Base-by-base conservation (phyloP, 202 grass and related monocot genomes). In the Miscanthus sacchariflorus region DNA sequence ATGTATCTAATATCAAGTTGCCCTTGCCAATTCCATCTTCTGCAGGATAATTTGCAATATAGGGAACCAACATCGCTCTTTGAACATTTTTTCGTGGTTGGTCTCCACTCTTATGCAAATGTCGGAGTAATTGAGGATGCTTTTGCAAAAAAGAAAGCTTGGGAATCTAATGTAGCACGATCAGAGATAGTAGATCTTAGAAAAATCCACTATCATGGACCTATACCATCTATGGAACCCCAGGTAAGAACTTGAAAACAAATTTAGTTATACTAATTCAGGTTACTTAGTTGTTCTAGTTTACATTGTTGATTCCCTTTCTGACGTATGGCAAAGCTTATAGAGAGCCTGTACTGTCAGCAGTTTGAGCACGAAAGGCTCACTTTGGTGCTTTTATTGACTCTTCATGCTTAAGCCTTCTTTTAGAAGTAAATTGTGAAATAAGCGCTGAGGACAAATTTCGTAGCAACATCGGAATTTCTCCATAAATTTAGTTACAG, bases 81-180 rank as follows among this genome's bases (percentile, higher is more conserved):
- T 74, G 97, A 99, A 72, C 86, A 96, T 76, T 96, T 99, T 89
- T 95, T 95, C 15, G 90, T 99, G 48, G 89, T 96, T 48, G 97
- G 97, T 40, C 97, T 99, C 74, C 97, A 96, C 84, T 96, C 97
- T 50, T 96, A 87, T 93, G 92, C 97, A 92, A 93, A 99, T 82
- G 89, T 96, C 64, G 84, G 89, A 83, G 83, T 82, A 23, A 90
- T 99, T 83, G 97, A 99, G 87, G 91, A 96, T 83, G 94, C 94
- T 85, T 99, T 96, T 93, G 94, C 94, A 56, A 96, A 93, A 84
- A 90, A 72, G 89, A 96, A 99, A 93, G 89, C 85, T 79, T 92
- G 91, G 92, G 94, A 99, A 83, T 96, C 87, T 76, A 87, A 92
- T 64, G 81, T 91, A 73, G 83, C 85, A 82, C 88, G 80, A 49